These are phyloP conservation scores for Aspergillus terreus DNA, from an alignment of 2,329 filamentous ascomycete species.

Conservation along the genomic window DNA sequence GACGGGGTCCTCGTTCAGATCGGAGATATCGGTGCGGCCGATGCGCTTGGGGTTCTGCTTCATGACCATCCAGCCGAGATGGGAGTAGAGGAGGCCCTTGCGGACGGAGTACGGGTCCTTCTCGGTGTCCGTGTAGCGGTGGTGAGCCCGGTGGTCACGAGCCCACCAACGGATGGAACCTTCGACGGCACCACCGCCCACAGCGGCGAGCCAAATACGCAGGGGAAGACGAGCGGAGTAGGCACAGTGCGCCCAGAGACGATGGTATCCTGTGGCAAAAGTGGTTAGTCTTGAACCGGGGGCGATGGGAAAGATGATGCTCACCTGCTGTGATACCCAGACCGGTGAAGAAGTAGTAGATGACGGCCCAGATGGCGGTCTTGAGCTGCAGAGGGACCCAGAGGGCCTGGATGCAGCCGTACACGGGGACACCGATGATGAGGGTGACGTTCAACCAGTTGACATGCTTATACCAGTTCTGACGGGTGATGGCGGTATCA, in stretches of 20 bases:
- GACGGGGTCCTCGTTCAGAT: conserved; percentile 79
- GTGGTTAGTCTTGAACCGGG: conserved; percentile 3
- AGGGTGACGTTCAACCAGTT: conserved; percentile 88
- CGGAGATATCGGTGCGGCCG: conserved; percentile 82
- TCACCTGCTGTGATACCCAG: conserved; percentile 74
- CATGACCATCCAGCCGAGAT: conserved; percentile 88
- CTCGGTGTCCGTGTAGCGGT: conserved; percentile 88
- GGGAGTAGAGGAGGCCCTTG: conserved; percentile 80
- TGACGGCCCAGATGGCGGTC: conserved; percentile 68
- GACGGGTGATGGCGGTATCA: conserved; percentile 72
- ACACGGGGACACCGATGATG: conserved; percentile 72
- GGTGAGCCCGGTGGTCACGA: conserved; percentile 79
- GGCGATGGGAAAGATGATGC: conserved; percentile 17
- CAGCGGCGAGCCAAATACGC: conserved; percentile 75
- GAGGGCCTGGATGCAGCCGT: conserved; percentile 69
- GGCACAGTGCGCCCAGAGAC: conserved; percentile 81
- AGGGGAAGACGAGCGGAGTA: conserved; percentile 75
- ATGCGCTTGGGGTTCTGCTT: conserved; percentile 90
- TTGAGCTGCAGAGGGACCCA: conserved; percentile 72
- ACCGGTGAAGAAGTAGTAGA: conserved; percentile 81
- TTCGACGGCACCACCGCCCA: conserved; percentile 78
- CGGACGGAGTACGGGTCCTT: conserved; percentile 89
- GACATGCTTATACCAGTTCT: conserved; percentile 88
- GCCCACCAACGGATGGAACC: conserved; percentile 89
- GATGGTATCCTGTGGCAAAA: conserved; percentile 60